Percentiles rank a stretch among this genome's conserved stretches.
Evolutionary conservation across 176 grass and related monocot genomes (phyloP).

Genomic region (Phragmites australis): DNA sequence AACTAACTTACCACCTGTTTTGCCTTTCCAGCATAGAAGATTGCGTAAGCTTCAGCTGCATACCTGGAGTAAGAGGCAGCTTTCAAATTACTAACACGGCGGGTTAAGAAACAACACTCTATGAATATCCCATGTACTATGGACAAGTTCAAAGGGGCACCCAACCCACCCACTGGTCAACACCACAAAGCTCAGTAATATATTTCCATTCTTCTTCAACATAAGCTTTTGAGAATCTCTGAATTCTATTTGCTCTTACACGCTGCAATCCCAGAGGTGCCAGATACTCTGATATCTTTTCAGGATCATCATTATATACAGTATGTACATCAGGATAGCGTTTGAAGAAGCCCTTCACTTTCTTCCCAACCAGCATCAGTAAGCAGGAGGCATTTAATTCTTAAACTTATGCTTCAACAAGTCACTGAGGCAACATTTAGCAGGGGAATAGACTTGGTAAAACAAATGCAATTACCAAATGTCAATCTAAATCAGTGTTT

Average conservation of each 20-base stretch:
- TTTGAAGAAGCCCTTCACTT: conserved; percentile 38
- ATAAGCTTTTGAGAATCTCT: conserved; percentile 48
- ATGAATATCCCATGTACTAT: not conserved
- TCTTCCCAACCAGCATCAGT: conserved; percentile 36
- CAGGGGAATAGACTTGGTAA: not conserved
- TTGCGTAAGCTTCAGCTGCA: conserved; percentile 83
- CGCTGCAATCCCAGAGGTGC: conserved; percentile 53
- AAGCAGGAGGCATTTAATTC: not conserved
- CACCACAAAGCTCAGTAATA: conserved; percentile 65
- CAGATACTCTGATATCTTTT: conserved; percentile 43
- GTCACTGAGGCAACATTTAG: not conserved
- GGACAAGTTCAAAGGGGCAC: not conserved
- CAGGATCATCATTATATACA: conserved; percentile 17
- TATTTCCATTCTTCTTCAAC: conserved; percentile 56
- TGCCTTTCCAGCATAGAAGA: conserved; percentile 68
- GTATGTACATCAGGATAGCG: conserved; percentile 42
- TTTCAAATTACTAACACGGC: not conserved
- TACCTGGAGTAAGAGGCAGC: conserved; percentile 46
- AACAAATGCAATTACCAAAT: not conserved
- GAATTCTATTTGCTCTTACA: conserved; percentile 48
- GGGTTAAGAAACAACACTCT: not conserved
- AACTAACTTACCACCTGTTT: conserved; percentile 55
- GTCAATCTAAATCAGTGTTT: not conserved
- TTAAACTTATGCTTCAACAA: conserved; percentile 15
- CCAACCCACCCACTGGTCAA: conserved; percentile 60